Evolutionary conservation across 306 rosid genomes (phyloP).

Genomic region (Trifolium dubium): DNA sequence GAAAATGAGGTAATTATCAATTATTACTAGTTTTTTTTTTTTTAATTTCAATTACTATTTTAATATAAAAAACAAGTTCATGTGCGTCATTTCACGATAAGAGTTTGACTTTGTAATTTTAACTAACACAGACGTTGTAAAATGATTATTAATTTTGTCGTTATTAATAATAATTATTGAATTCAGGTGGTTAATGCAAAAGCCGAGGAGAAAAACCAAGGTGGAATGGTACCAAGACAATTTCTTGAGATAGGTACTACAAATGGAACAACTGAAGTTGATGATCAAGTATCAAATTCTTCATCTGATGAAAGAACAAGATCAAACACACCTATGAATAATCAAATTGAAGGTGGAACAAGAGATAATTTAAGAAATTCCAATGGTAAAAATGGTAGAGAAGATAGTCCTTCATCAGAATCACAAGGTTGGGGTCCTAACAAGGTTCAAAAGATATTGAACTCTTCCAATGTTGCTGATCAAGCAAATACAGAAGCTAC

Average conservation of each 20-base stretch:
- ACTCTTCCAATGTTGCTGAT: conserved; percentile 50
- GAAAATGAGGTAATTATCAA: conserved; percentile 51
- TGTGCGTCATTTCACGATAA: too few species aligned
- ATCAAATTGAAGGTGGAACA: conserved; percentile 34
- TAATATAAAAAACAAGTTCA: background rate
- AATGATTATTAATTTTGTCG: background rate
- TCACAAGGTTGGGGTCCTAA: conserved; percentile 71
- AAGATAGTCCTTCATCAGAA: conserved; percentile 80
- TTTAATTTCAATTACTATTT: background rate
- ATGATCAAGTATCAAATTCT: conserved; percentile 59
- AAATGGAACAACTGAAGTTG: conserved; percentile 48
- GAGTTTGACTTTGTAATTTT: background rate
- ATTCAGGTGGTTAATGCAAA: conserved; percentile 57
- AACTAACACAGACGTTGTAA: background rate
- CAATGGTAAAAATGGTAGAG: conserved; percentile 59
- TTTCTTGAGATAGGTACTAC: conserved; percentile 77
- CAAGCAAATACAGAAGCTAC: conserved; percentile 76
- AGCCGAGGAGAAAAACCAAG: conserved; percentile 51
- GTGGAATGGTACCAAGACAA: conserved; percentile 58
- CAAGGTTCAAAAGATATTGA: conserved; percentile 55
- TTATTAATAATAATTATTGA: background rate
- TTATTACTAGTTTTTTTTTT: background rate
- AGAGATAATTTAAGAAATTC: conserved; percentile 28
- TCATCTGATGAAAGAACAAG: conserved; percentile 81
- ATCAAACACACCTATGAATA: conserved; percentile 68